Conservation (phyloP, 352 stramenopile genomes). For the Phytopythium aichiense region DNA sequence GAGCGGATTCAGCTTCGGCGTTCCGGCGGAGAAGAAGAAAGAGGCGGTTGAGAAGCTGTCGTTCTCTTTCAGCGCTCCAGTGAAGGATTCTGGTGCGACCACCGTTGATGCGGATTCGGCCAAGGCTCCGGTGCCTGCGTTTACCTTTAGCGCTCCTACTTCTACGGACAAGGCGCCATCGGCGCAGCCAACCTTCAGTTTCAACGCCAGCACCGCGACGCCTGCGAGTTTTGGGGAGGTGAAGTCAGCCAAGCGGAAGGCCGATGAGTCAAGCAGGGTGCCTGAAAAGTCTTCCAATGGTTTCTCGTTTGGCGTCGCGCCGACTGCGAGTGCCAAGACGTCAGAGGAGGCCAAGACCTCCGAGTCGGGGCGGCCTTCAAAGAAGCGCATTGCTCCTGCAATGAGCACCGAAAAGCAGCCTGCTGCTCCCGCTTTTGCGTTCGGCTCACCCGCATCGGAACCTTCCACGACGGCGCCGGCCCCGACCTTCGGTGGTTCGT, state of each 20-base stretch:
- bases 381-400: slow-evolving; percentile 6
- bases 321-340: background rate
- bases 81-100: background rate
- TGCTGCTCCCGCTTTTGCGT: slow-evolving; percentile 20
- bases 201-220: slow-evolving; percentile 3
- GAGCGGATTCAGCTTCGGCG: slow-evolving; percentile 32
- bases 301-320: slow-evolving; percentile 5
- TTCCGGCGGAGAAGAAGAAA: slow-evolving; percentile 10
- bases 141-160: slow-evolving; percentile 44
- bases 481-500: slow-evolving; percentile 16
- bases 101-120: background rate
- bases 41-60: slow-evolving; percentile 20
- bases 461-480: slow-evolving; percentile 2
- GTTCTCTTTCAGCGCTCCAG: slow-evolving; percentile 48
- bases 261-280: background rate
- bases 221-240: slow-evolving; percentile 19
- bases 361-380: background rate
- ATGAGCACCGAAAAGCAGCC: background rate
- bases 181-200: slow-evolving; percentile 1
- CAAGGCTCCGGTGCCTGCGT: slow-evolving; percentile 10
- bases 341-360: background rate
- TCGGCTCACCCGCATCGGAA: slow-evolving; percentile 6
- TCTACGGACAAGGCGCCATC: background rate
- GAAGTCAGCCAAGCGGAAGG: slow-evolving; percentile 8
- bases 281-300: slow-evolving; percentile 6